Evolutionary conservation across 2,329 filamentous ascomycete genomes (phyloP), one percentile per base, ranked within the genome.

Genomic region (Fusarium sp.): DNA sequence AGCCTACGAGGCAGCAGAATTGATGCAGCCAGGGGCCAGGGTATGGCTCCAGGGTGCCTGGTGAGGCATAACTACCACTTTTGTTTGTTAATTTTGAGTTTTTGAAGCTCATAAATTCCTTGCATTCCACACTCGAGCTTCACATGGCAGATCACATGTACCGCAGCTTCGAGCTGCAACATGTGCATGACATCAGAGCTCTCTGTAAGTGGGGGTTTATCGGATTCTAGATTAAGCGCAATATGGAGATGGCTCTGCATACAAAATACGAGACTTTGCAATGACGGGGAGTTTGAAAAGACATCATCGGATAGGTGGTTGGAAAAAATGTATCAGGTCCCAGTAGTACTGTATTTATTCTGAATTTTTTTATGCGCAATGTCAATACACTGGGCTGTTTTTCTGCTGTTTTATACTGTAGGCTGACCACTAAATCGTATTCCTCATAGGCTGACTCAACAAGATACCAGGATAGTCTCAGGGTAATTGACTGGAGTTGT

Each of bases 1-100:
- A 67, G 61, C 70, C 69, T 76, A 66, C 74, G 46, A 59, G 65
- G 60, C 56, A 52, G 37, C 50, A 61, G 64, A 57, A 73, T 71
- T 66, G 48, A 41, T 54, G 27, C 41, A 60, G 26, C 66, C 46
- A 60, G 60, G 32, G 61, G 42, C 56, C 49, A 54, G 65, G 63
- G 70, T 69, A 41, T 46, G 49, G 32, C 44, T 66, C 60, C 20
- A 49, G 55, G 65, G 42, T 65, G 37, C 49, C 52, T 54, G 52
- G 53, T 48, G 41, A 58, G 40, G 50, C 40, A 26, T n/a, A 38
- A 23, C 35, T 62, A 52, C n/a, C 26, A 26, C 26, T 56, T 42
- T 13, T 20, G 2, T 18, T 14, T 44, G 23, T 17, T 6, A 7
- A 14, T n/a, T 18, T 27, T 20, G 32, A 9, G 17, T 23, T 38